Evolutionary conservation across 176 grass and related monocot genomes (phyloP).

Genomic region (Themeda triandra): DNA sequence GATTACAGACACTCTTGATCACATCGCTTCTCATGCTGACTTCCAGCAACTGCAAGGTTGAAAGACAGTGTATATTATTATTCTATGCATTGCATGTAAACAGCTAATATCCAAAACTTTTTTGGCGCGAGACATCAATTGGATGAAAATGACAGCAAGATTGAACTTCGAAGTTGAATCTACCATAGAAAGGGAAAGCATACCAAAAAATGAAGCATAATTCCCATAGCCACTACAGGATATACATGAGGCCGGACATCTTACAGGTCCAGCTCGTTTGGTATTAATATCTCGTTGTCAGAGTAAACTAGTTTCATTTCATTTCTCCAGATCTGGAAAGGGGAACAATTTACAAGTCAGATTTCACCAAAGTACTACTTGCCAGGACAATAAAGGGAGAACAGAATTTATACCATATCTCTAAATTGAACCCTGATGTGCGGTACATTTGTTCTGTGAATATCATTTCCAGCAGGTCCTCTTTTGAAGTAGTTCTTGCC

Average conservation of each 20-base stretch:
- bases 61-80: neutral
- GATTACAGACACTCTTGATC: neutral
- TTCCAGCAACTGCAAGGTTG: neutral
- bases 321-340: slow-evolving; percentile 92
- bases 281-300: slow-evolving; percentile 47
- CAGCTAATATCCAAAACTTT: neutral
- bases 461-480: slow-evolving; percentile 80
- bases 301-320: slow-evolving; percentile 89
- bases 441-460: slow-evolving; percentile 93
- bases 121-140: neutral
- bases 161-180: neutral
- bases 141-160: neutral
- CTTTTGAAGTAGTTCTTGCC: slow-evolving; percentile 82
- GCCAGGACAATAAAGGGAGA: neutral
- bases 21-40: neutral
- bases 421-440: slow-evolving; percentile 90
- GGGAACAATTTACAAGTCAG: neutral
- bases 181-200: neutral
- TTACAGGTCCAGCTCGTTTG: slow-evolving; percentile 70
- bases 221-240: neutral
- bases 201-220: slow-evolving; percentile 13
- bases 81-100: neutral
- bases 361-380: neutral
- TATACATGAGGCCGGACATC: neutral
- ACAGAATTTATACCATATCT: slow-evolving; percentile 49